A percentile compares a stretch with the other conserved stretches of the same genome.
Evolutionary conservation across 2,329 filamentous ascomycete species (phyloP).

Genomic region (Fusarium sp.): DNA sequence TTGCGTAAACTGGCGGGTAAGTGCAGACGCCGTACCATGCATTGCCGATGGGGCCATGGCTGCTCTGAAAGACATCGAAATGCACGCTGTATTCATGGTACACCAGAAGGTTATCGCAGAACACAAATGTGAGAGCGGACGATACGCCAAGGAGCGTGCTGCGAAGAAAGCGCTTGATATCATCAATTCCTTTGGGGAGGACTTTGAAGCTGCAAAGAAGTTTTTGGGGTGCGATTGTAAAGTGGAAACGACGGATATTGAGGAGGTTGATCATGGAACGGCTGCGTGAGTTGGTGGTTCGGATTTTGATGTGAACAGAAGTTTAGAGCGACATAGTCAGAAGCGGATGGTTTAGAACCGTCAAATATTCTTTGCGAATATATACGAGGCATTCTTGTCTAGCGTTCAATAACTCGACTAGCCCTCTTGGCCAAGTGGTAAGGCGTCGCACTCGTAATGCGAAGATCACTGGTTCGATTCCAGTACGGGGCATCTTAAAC

Average conservation of each 20-base stretch:
- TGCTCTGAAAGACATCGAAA: slow-evolving; percentile 58
- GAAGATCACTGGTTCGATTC: slow-evolving; percentile 44
- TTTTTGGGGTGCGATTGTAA: slow-evolving; percentile 74
- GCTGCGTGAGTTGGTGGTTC: slow-evolving; percentile 18
- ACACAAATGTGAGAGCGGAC: slow-evolving; percentile 69
- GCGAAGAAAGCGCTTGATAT: slow-evolving; percentile 67
- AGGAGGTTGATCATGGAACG: slow-evolving; percentile 24
- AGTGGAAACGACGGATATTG: neutral
- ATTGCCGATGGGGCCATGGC: slow-evolving; percentile 55
- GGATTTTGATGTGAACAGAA: too few species aligned
- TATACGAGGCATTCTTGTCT: neutral
- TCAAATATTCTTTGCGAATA: neutral
- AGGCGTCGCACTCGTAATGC: slow-evolving; percentile 45
- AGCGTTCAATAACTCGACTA: slow-evolving; percentile 7
- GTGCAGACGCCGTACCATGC: slow-evolving; percentile 57
- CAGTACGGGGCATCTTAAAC: slow-evolving; percentile 33
- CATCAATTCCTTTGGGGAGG: slow-evolving; percentile 58
- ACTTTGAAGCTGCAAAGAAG: slow-evolving; percentile 63
- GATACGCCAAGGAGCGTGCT: slow-evolving; percentile 78
- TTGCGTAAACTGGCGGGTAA: slow-evolving; percentile 70
- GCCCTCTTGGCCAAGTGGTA: slow-evolving; percentile 44
- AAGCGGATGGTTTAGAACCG: too few species aligned
- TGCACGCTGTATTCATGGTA: slow-evolving; percentile 80
- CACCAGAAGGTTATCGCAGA: slow-evolving; percentile 76
- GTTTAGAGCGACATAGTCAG: too few species aligned